These are phyloP conservation scores for Aspergillus brunneoviolaceus DNA, from an alignment of 2,329 filamentous ascomycete species.

Conservation along the genomic window DNA sequence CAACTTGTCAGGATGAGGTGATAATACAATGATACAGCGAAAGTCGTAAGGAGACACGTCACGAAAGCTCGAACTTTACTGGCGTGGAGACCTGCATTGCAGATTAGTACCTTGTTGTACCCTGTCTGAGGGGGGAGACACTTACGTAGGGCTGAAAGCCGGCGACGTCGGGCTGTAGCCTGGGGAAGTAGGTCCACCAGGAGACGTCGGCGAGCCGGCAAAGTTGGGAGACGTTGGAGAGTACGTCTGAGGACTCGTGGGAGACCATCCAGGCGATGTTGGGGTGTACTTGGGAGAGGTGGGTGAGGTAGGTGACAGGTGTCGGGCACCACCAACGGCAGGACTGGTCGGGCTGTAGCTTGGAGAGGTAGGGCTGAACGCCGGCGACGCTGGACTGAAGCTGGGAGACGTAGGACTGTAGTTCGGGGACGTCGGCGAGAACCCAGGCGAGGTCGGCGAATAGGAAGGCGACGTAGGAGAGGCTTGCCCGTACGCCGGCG, in stretches of 20 bases:
- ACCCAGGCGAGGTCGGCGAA: slow-evolving; percentile 56
- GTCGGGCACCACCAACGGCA: slow-evolving; percentile 43
- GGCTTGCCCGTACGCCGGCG: slow-evolving; percentile 65
- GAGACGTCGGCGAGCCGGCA: slow-evolving; percentile 46
- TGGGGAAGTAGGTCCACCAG: slow-evolving; percentile 41
- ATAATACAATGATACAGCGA: slow-evolving; percentile 40
- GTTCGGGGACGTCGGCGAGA: slow-evolving; percentile 59
- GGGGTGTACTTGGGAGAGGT: slow-evolving; percentile 57
- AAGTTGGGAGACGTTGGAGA: slow-evolving; percentile 53
- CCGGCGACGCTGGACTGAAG: slow-evolving; percentile 53
- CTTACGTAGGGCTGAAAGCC: slow-evolving; percentile 45
- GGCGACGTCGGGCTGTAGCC: slow-evolving; percentile 47
- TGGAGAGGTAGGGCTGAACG: slow-evolving; percentile 58
- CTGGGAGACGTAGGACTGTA: slow-evolving; percentile 62
- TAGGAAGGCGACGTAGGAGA: slow-evolving; percentile 62
- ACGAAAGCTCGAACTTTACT: slow-evolving; percentile 33
- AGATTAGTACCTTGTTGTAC: slow-evolving; percentile 15
- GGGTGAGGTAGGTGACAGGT: slow-evolving; percentile 47
- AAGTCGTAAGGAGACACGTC: slow-evolving; percentile 21
- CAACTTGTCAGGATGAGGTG: slow-evolving; percentile 25
- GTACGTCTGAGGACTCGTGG: slow-evolving; percentile 49
- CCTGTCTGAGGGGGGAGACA: slow-evolving; percentile 10
- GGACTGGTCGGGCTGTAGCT: slow-evolving; percentile 58
- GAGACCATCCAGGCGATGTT: slow-evolving; percentile 53
- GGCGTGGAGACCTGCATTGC: slow-evolving; percentile 39